Percentiles rank a stretch among this genome's conserved stretches.
phyloP scores from a whole-genome alignment of 345 rosid species.

The Conringia planisiliqua region DNA sequence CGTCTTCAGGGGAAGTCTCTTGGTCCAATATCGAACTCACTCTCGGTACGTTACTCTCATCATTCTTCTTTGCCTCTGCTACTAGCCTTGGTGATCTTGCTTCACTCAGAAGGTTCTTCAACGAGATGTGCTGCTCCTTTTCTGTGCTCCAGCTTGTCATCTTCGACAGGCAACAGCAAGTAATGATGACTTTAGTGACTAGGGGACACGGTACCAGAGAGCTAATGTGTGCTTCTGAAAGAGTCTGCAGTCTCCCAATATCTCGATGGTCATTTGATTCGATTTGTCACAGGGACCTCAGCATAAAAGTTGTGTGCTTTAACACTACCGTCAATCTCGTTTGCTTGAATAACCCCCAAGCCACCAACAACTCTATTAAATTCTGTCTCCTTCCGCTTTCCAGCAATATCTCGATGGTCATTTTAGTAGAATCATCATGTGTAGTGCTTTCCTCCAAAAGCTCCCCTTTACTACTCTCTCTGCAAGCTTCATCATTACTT shows the following conservation, averaged over 20 bases:
- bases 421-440: constrained; percentile 16
- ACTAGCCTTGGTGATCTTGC: constrained; percentile 48
- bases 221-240: constrained; percentile 34
- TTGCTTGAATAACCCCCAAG: constrained; percentile 40
- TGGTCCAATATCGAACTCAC: constrained; percentile 41
- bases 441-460: constrained; percentile 23
- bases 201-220: constrained; percentile 30
- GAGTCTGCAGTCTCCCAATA: constrained; percentile 35
- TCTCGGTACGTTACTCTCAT: constrained; percentile 39
- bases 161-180: constrained; percentile 29
- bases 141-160: constrained; percentile 63
- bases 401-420: constrained; percentile 16
- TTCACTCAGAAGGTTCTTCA: constrained; percentile 68
- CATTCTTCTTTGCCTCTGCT: constrained; percentile 1
- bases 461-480: constrained; percentile 17
- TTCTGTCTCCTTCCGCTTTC: constrained; percentile 33
- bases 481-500: constrained; percentile 18
- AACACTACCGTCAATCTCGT: constrained; percentile 30
- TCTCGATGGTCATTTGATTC: constrained; percentile 33
- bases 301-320: constrained; percentile 26
- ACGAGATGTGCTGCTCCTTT: constrained; percentile 52
- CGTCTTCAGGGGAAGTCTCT: constrained; percentile 36
- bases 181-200: constrained; percentile 17
- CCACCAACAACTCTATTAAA: constrained; percentile 34
- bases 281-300: constrained; percentile 30